Conservation (phyloP, 129 eudicot genomes). For the Saussurea involucrata region DNA sequence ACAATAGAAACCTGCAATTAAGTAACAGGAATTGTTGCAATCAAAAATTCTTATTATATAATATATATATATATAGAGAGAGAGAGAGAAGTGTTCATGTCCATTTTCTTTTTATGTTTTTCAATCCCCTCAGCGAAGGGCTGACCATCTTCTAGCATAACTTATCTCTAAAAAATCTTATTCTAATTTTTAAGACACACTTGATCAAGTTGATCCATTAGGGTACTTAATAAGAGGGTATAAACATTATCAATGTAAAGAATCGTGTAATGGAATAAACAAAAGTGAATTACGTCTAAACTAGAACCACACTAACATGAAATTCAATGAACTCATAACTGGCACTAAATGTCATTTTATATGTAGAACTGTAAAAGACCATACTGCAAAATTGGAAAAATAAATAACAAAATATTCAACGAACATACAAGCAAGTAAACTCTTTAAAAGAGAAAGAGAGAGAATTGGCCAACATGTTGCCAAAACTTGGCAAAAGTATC, state of each 20-base stretch:
- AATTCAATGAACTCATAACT: background rate
- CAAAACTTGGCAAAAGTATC: background rate
- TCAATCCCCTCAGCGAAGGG: background rate
- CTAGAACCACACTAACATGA: background rate
- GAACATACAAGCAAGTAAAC: no score
- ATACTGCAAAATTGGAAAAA: background rate
- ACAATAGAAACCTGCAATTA: conserved; percentile 79
- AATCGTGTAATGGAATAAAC: background rate
- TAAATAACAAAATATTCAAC: no score
- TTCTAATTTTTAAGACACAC: background rate
- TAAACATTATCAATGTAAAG: background rate
- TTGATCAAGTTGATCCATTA: background rate
- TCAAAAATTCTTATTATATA: background rate
- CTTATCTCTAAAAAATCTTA: background rate
- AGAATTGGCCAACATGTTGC: background rate
- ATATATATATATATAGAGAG: no score
- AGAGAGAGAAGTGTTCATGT: background rate
- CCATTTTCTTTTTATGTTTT: background rate
- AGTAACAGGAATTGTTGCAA: background rate
- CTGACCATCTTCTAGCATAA: background rate
- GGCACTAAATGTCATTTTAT: background rate
- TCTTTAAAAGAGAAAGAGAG: background rate
- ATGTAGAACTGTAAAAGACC: background rate
- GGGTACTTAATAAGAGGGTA: background rate
- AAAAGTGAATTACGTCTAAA: background rate